A percentile compares a stretch with the other conserved stretches of the same genome.
phyloP scores from a whole-genome alignment of 1,284 basidiomycete genomes.

The Ganoderma boninense region DNA sequence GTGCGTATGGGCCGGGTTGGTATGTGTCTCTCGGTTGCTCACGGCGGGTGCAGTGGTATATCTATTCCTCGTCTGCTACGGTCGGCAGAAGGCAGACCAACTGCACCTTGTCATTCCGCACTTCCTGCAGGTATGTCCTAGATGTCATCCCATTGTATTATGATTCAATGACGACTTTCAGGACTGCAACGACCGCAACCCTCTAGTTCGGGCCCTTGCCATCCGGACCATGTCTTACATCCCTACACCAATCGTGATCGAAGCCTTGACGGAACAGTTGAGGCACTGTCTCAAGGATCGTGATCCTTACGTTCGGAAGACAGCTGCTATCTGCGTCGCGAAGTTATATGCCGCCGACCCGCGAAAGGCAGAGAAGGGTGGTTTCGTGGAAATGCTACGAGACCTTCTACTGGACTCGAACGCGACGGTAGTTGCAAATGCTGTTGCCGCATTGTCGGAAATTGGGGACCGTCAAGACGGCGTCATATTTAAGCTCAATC shows the following conservation, averaged over 20 bases:
- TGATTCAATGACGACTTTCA: conserved; percentile 44
- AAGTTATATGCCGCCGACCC: conserved; percentile 91
- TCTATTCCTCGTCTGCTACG: conserved; percentile 93
- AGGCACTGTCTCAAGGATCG: conserved; percentile 89
- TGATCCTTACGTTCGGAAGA: conserved; percentile 97
- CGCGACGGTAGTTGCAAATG: conserved; percentile 94
- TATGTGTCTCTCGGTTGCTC: conserved; percentile 11
- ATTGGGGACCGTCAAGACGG: conserved; percentile 92
- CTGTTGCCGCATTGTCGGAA: conserved; percentile 93
- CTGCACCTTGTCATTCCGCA: conserved; percentile 89
- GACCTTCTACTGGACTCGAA: conserved; percentile 93
- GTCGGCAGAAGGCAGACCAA: conserved; percentile 87
- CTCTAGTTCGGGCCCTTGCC: conserved; percentile 90
- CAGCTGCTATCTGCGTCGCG: conserved; percentile 92
- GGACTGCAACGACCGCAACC: conserved; percentile 94
- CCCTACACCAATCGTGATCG: conserved; percentile 82
- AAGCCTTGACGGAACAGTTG: conserved; percentile 85
- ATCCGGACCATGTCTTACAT: conserved; percentile 98
- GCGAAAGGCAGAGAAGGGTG: conserved; percentile 82
- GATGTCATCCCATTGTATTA: not conserved
- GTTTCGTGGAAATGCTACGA: conserved; percentile 87
- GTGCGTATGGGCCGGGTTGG: conserved; percentile 55
- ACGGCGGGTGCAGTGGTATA: conserved; percentile 77
- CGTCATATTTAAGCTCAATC: conserved; percentile 87
- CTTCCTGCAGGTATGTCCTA: conserved; percentile 76